Evolutionary conservation across 495 filamentous ascomycete genomes (phyloP).

Genomic region (Tuber brumale): DNA sequence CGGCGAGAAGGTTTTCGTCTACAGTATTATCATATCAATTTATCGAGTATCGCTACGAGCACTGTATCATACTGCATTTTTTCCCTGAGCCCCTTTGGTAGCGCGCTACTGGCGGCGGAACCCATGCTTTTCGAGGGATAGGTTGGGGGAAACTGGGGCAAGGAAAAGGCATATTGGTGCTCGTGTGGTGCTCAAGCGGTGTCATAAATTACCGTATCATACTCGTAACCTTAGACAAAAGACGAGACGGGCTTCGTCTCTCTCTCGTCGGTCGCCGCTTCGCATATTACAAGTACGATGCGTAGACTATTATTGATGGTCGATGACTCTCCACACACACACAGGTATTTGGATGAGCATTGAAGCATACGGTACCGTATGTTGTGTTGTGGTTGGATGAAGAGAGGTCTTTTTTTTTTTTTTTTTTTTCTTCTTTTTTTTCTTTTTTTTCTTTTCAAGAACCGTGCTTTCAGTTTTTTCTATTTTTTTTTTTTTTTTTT

Average conservation of each 20-base stretch:
- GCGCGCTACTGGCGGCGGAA: slow-evolving; percentile 26
- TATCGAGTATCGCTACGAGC: slow-evolving; percentile 17
- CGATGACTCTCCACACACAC: not conserved
- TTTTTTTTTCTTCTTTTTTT: too few relatives aligned
- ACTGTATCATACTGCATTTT: not conserved
- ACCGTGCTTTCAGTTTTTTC: too few relatives aligned
- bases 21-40: slow-evolving; percentile 11
- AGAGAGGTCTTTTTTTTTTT: not conserved
- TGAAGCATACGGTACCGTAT: not conserved
- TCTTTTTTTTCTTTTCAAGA: too few relatives aligned
- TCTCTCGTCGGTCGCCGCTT: not conserved
- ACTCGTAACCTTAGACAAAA: not conserved
- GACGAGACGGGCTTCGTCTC: not conserved
- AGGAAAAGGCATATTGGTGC: slow-evolving; percentile 1
- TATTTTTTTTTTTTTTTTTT: too few relatives aligned
- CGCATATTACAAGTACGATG: too few relatives aligned
- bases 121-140: slow-evolving; percentile 23
- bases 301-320: not conserved
- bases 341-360: not conserved
- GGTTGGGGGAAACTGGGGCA: slow-evolving; percentile 35
- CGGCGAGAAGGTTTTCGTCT: not conserved
- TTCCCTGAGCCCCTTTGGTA: not conserved
- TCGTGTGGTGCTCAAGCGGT: not conserved
- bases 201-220: not conserved
- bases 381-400: not conserved